These are phyloP conservation scores for Tillandsia fasciculata DNA, from an alignment of 176 grass and related monocot species.

Conservation along the genomic window DNA sequence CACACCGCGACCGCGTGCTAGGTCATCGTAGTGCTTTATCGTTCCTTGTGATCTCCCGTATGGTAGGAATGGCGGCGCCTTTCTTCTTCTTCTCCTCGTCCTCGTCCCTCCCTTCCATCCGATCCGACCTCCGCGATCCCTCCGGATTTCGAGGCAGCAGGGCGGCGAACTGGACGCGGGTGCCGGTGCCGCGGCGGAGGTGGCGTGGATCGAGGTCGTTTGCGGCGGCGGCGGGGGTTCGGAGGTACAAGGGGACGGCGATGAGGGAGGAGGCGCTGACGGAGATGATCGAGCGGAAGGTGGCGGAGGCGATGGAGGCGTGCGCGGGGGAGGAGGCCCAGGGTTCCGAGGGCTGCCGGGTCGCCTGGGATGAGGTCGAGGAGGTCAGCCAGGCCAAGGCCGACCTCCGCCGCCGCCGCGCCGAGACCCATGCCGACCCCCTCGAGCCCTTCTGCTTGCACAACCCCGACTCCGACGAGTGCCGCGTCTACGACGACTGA, in stretches of 20 bases:
- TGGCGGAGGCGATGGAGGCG: constrained; percentile 55
- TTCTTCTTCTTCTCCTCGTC: not conserved
- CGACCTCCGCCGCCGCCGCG: constrained; percentile 42
- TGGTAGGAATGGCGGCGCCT: constrained; percentile 1
- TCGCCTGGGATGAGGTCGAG: constrained; percentile 87
- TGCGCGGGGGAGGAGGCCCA: constrained; percentile 27
- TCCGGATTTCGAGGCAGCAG: not conserved
- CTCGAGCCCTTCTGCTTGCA: constrained; percentile 54
- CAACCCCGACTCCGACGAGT: constrained; percentile 47
- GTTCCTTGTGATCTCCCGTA: not conserved
- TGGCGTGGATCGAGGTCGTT: not conserved
- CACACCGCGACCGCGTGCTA: too few relatives aligned
- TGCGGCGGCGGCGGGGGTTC: constrained; percentile 10
- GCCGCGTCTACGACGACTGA: constrained; percentile 41
- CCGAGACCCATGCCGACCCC: constrained; percentile 38
- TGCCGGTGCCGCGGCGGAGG: not conserved
- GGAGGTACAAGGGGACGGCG: constrained; percentile 64
- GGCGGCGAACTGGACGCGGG: not conserved
- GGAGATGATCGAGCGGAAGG: constrained; percentile 69
- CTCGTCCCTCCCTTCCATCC: not conserved
- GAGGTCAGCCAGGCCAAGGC: constrained; percentile 65
- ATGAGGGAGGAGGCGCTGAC: constrained; percentile 46
- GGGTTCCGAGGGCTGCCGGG: constrained; percentile 31
- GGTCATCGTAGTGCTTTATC: not conserved
- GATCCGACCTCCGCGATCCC: not conserved